phyloP scores from a whole-genome alignment of 352 stramenopile genomes.

The Pythium apleroticum region DNA sequence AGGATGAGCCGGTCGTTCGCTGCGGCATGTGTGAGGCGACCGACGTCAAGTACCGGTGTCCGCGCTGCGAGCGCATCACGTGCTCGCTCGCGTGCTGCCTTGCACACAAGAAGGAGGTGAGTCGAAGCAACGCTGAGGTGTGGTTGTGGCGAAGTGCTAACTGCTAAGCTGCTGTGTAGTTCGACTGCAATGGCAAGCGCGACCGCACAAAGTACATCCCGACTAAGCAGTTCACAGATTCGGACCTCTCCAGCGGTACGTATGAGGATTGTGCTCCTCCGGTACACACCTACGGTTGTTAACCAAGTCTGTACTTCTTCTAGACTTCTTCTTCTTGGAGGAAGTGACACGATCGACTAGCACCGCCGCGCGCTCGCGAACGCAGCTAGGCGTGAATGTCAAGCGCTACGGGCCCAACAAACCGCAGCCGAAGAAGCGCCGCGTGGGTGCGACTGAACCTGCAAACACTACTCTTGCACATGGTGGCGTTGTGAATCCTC shows the following conservation, averaged over 20 bases:
- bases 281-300: neutral
- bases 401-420: constrained; percentile 18
- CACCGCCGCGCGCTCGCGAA: constrained; percentile 28
- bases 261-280: neutral
- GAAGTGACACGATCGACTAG: constrained; percentile 34
- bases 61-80: constrained; percentile 79
- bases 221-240: constrained; percentile 72
- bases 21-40: constrained; percentile 49
- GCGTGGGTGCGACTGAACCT: neutral
- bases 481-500: constrained; percentile 23
- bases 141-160: neutral
- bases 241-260: constrained; percentile 72
- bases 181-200: constrained; percentile 77
- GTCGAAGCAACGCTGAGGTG: neutral
- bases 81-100: constrained; percentile 80
- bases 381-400: constrained; percentile 27
- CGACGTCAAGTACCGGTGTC: constrained; percentile 85
- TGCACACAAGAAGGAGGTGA: constrained; percentile 76
- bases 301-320: neutral
- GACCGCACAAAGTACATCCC: constrained; percentile 81
- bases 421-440: constrained; percentile 24
- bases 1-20: constrained; percentile 10
- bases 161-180: constrained; percentile 32
- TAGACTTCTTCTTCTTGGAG: constrained; percentile 48
- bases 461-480: constrained; percentile 5